Conservation (phyloP, 2,329 filamentous ascomycete genomes). For the Penicillium sp. region DNA sequence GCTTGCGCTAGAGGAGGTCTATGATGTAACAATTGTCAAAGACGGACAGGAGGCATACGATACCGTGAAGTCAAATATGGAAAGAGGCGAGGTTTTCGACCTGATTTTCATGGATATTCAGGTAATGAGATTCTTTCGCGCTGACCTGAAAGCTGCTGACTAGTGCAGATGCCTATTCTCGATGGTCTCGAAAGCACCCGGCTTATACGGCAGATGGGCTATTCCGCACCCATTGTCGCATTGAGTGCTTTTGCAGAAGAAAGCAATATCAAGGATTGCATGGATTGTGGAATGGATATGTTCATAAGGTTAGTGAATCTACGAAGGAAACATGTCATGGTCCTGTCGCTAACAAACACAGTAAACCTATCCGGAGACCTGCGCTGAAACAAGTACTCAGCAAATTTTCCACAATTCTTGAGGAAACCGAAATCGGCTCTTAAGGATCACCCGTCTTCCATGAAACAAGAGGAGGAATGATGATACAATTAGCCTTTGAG, state of each 20-base stretch:
- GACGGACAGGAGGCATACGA: slow-evolving; percentile 86
- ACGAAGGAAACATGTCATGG: not conserved
- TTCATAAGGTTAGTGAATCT: slow-evolving; percentile 58
- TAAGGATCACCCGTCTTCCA: not conserved
- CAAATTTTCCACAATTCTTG: slow-evolving; percentile 73
- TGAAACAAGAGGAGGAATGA: not conserved
- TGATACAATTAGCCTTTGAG: not conserved
- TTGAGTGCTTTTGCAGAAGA: slow-evolving; percentile 89
- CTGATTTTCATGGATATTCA: slow-evolving; percentile 93
- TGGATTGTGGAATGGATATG: slow-evolving; percentile 89
- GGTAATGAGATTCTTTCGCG: slow-evolving; percentile 4
- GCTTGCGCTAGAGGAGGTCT: slow-evolving; percentile 53
- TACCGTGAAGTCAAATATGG: slow-evolving; percentile 78
- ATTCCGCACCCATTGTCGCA: slow-evolving; percentile 83
- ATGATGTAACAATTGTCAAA: slow-evolving; percentile 81
- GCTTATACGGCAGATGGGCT: slow-evolving; percentile 82
- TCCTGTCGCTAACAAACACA: slow-evolving; percentile 5
- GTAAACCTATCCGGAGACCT: slow-evolving; percentile 72
- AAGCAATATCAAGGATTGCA: slow-evolving; percentile 80
- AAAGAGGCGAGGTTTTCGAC: slow-evolving; percentile 69
- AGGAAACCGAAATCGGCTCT: slow-evolving; percentile 50
- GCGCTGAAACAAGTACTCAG: slow-evolving; percentile 82
- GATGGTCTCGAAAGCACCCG: slow-evolving; percentile 85
- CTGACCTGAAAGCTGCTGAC: not conserved
- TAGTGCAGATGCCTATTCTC: slow-evolving; percentile 74